These are phyloP conservation scores for Chlorociboria aeruginascens DNA, from an alignment of 495 filamentous ascomycete species.

Conservation along the genomic window DNA sequence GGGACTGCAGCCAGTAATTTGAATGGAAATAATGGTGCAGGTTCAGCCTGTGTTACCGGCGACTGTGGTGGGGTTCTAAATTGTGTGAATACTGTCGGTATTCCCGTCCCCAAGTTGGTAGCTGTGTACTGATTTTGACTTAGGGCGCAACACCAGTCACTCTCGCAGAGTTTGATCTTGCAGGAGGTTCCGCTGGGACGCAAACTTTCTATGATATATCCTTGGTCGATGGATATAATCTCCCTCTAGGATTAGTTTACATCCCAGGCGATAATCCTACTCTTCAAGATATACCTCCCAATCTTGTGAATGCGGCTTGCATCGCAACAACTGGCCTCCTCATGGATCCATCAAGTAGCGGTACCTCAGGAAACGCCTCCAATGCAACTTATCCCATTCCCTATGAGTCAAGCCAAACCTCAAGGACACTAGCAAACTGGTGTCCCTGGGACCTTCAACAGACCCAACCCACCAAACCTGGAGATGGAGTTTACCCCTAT, in stretches of 20 bases:
- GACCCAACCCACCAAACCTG: constrained; percentile 47
- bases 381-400: constrained; percentile 52
- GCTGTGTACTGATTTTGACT: constrained; percentile 11
- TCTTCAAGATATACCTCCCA: constrained; percentile 49
- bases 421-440: constrained; percentile 44
- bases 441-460: constrained; percentile 68
- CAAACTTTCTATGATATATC: constrained; percentile 77
- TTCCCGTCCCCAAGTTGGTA: not conserved
- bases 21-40: constrained; percentile 28
- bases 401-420: constrained; percentile 40
- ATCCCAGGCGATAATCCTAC: constrained; percentile 40
- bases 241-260: constrained; percentile 57
- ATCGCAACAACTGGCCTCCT: constrained; percentile 47
- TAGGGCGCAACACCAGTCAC: constrained; percentile 55
- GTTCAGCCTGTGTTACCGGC: constrained; percentile 54
- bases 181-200: constrained; percentile 37
- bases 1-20: constrained; percentile 36
- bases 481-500: constrained; percentile 61
- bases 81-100: constrained; percentile 51
- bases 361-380: constrained; percentile 27
- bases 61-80: constrained; percentile 58
- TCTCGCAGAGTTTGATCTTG: constrained; percentile 65
- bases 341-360: constrained; percentile 24
- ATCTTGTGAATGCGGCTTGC: constrained; percentile 62
- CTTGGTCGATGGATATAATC: constrained; percentile 75